phyloP scores from a whole-genome alignment of 176 grass and related monocot genomes.

The Musa acuminata region DNA sequence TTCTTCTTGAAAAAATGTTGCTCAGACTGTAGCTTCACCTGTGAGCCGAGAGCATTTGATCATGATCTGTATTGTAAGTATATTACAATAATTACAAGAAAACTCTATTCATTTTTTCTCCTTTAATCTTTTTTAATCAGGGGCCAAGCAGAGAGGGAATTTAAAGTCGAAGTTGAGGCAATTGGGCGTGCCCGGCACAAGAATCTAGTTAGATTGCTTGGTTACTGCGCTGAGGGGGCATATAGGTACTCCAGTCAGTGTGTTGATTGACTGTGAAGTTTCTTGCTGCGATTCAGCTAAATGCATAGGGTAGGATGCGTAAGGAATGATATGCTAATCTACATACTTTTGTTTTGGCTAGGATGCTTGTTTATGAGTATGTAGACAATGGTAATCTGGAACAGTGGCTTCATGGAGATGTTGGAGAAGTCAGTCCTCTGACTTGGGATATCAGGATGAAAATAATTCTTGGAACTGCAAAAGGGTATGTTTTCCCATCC shows the following conservation, averaged over 20 bases:
- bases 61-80: not conserved
- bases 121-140: constrained; percentile 25
- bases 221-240: constrained; percentile 80
- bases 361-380: constrained; percentile 92
- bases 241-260: constrained; percentile 42
- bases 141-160: constrained; percentile 92
- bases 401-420: constrained; percentile 72
- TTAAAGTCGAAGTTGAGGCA: constrained; percentile 59
- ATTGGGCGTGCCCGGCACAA: constrained; percentile 95
- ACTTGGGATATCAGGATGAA: constrained; percentile 95
- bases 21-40: not conserved
- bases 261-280: not conserved
- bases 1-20: not conserved
- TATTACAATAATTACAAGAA: not conserved
- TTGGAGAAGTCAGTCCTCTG: constrained; percentile 48
- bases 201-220: constrained; percentile 92
- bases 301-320: not conserved
- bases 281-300: not conserved
- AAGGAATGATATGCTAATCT: not conserved
- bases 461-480: constrained; percentile 92
- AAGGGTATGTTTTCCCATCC: constrained; percentile 44
- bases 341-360: not conserved
- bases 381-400: constrained; percentile 90
- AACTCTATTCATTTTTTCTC: not conserved
- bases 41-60: not conserved